phyloP scores from a whole-genome alignment of 805 yeast species.

The Kodamaea hsintzibuensis region DNA sequence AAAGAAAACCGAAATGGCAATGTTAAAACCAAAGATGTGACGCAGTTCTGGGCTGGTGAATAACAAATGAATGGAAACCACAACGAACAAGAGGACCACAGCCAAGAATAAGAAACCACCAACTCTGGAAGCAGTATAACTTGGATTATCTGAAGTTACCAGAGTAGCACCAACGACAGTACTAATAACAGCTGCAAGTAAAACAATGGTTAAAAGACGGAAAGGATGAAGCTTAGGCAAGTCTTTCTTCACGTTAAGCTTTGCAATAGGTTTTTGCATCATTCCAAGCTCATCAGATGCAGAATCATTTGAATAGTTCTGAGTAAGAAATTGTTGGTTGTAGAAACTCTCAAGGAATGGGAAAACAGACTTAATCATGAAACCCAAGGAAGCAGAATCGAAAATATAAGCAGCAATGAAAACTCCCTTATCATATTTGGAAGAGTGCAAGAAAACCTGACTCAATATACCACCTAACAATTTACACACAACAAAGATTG shows the following conservation, averaged over 20 bases:
- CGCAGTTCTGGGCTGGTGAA: background rate
- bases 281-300: background rate
- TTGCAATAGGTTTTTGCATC: background rate
- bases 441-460: background rate
- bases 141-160: background rate
- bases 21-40: background rate
- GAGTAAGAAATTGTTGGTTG: background rate
- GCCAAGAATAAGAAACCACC: slow-evolving; percentile 7
- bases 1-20: background rate
- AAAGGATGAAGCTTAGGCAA: slow-evolving; percentile 6
- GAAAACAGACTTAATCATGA: background rate
- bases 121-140: background rate
- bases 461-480: slow-evolving; percentile 6
- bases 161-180: slow-evolving; percentile 1
- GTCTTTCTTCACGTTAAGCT: background rate
- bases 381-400: slow-evolving; percentile 8
- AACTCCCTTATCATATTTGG: background rate
- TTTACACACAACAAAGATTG: background rate
- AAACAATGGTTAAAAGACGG: slow-evolving; percentile 4
- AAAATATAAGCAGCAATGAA: slow-evolving; percentile 8
- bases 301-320: too few relatives aligned
- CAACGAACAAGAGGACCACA: background rate
- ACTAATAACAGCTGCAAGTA: slow-evolving; percentile 5
- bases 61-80: background rate
- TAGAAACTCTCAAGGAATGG: slow-evolving; percentile 6